These are phyloP conservation scores for Acmispon strigosus DNA, from an alignment of 306 rosid genomes.

Conservation along the genomic window DNA sequence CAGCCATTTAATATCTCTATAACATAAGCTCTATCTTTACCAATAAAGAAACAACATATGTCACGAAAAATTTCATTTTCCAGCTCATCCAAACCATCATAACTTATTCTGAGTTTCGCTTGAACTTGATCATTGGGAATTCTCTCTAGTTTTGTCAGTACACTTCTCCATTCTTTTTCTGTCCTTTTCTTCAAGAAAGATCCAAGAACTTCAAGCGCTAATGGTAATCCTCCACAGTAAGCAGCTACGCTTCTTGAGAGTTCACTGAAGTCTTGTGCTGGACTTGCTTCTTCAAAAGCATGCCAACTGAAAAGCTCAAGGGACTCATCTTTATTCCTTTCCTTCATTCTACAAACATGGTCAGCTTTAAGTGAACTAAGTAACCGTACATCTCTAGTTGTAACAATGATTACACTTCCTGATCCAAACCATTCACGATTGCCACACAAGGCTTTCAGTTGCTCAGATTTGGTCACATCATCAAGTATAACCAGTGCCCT, in stretches of 20 bases:
- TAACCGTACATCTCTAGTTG: constrained; percentile 9
- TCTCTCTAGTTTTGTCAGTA: constrained; percentile 16
- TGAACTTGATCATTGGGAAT: too few species aligned
- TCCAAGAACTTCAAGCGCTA: constrained; percentile 26
- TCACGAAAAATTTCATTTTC: constrained; percentile 23
- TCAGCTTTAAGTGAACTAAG: not conserved
- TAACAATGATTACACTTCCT: constrained; percentile 23
- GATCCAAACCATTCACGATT: not conserved
- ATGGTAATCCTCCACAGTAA: constrained; percentile 21
- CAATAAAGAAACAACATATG: constrained; percentile 28
- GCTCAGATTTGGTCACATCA: not conserved
- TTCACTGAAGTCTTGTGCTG: not conserved
- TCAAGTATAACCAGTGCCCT: constrained; percentile 11
- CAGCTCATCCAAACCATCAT: not conserved
- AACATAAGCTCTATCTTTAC: not conserved
- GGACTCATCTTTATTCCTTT: constrained; percentile 17
- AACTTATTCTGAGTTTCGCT: too few species aligned
- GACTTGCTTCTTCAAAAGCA: constrained; percentile 2
- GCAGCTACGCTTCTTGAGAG: not conserved
- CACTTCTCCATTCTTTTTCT: not conserved
- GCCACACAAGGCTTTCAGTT: not conserved
- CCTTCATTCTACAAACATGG: not conserved
- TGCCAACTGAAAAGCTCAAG: constrained; percentile 24
- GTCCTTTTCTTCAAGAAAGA: constrained; percentile 10
- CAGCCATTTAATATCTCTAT: constrained; percentile 21